Conservation (phyloP, 805 yeast species). For the Metschnikowia lochheadii region DNA sequence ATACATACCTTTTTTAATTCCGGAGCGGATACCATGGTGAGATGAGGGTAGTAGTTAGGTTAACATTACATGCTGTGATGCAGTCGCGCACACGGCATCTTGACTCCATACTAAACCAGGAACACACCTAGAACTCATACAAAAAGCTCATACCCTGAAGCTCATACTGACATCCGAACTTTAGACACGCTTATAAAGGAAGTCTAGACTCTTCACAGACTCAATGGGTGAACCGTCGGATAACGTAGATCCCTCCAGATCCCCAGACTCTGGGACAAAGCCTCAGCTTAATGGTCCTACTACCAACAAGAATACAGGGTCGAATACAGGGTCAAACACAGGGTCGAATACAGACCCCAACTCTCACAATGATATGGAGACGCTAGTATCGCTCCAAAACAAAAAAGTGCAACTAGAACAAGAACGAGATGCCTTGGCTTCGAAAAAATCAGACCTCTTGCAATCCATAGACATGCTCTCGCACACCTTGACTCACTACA, state of each 20-base stretch:
- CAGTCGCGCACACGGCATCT: neutral
- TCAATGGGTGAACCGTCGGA: too few species aligned
- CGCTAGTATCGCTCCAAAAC: constrained; percentile 13
- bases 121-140: neutral
- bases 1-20: constrained; percentile 51
- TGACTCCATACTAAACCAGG: neutral
- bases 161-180: too few species aligned
- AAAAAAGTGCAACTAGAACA: constrained; percentile 11
- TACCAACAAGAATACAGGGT: too few species aligned
- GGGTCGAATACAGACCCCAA: too few species aligned
- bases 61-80: neutral
- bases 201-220: too few species aligned
- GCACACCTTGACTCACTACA: constrained; percentile 8
- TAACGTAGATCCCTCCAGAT: neutral
- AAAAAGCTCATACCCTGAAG: too few species aligned
- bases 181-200: too few species aligned
- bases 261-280: constrained; percentile 3
- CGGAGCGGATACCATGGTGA: constrained; percentile 55
- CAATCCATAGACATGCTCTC: constrained; percentile 10
- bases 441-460: constrained; percentile 6
- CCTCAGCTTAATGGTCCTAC: neutral
- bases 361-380: constrained; percentile 6
- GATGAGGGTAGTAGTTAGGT: neutral
- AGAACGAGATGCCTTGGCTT: constrained; percentile 10
- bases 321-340: too few species aligned